Base-by-base conservation (phyloP, 805 yeast genomes). In the Yarrowia porcina region DNA sequence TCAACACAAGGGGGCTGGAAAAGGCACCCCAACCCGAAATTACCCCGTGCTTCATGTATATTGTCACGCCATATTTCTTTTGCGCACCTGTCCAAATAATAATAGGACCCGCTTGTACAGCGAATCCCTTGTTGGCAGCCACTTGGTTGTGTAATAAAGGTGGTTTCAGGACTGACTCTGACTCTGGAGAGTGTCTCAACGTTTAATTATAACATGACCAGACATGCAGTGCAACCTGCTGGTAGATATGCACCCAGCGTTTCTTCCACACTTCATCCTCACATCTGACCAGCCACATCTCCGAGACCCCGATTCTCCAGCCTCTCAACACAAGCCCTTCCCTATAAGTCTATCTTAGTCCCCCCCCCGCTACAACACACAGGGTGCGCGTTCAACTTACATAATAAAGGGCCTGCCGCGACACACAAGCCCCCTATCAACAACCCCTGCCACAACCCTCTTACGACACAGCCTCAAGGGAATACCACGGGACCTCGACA, bases 191-290 rank as follows among this genome's bases (percentile, higher is more conserved):
- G 20, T 47, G 56, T 49, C 56, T 49, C 56, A 49, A 49, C 56
- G 56, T 49, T 49, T 49, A 49, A 49, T 49, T 49, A 49, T 49
- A 49, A 49, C 56, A 8, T 20, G 56, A 21, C 20, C 36, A 11
- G 7, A 45, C 18, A 45, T 30, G 52, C 35, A n/a, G n/a, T 44
- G 33, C 25, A 15, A 23, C 18, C 45, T 23, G 33, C 27, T 33
- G 33, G 23, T 17, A 35, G 36, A 32, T 13, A 30, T 49, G 56
- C 56, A 49, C 56, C 10, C 32, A 28, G 56, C 39, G 56, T 45
- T 28, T 44, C 38, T 36, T 30, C 52, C 36, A 45, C 52, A 45
- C 52, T 45, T 45, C 52, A 30, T 45, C 52, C 27, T 28, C 52
- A 45, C 52, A 28, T 35, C 52, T 3, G 36, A 45, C 52, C 27